Conservation (phyloP, 1,284 basidiomycete genomes). For the Heterobasidion annosum region DNA sequence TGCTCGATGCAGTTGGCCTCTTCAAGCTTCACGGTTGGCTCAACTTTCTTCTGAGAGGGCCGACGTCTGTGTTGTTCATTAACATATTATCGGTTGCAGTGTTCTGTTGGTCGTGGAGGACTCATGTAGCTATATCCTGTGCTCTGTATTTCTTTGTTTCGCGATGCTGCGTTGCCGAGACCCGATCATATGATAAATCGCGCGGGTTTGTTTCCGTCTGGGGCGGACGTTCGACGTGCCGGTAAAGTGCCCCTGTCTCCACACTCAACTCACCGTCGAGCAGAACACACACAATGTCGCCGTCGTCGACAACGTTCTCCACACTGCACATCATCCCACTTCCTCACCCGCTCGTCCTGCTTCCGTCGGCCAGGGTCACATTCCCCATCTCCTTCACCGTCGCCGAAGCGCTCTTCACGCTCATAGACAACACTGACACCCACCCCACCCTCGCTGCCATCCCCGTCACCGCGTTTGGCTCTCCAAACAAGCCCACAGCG, state of each 20-base stretch:
- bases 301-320: conserved; percentile 26
- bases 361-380: conserved; percentile 57
- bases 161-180: too few species aligned
- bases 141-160: background rate
- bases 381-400: conserved; percentile 46
- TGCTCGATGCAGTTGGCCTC: background rate
- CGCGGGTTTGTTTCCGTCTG: too few species aligned
- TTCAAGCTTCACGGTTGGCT: background rate
- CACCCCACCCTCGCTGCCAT: conserved; percentile 59
- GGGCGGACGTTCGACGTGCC: too few species aligned
- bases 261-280: background rate
- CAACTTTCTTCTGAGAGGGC: background rate
- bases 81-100: background rate
- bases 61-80: background rate
- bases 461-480: conserved; percentile 25
- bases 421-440: conserved; percentile 53
- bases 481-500: conserved; percentile 16
- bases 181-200: background rate
- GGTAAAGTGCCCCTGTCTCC: too few species aligned
- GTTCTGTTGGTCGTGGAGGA: background rate
- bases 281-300: background rate
- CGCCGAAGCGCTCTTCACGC: conserved; percentile 49
- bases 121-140: background rate
- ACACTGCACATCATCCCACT: conserved; percentile 53
- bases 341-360: conserved; percentile 53